Percentiles rank a stretch among this genome's conserved stretches.
phyloP scores from a whole-genome alignment of 2,329 filamentous ascomycete genomes.

The Cryphonectria radicalis region DNA sequence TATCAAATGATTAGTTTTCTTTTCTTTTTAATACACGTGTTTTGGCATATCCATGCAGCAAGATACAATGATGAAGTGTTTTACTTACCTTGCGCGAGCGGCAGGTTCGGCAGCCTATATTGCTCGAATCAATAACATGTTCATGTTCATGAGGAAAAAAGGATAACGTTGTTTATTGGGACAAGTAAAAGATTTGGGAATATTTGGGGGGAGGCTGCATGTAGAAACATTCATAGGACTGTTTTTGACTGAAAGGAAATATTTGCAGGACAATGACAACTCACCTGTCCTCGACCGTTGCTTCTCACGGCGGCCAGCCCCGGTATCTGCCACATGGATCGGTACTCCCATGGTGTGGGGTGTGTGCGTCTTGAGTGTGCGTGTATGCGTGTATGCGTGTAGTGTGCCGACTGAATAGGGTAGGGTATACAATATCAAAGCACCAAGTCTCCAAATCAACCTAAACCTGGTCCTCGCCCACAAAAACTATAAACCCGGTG shows the following conservation, averaged over 20 bases:
- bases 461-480: background rate
- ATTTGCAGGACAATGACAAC: background rate
- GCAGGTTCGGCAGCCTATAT: conserved; percentile 14
- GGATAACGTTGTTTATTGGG: too few species aligned
- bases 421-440: background rate
- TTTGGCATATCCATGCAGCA: background rate
- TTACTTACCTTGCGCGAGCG: conserved; percentile 15
- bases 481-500: background rate
- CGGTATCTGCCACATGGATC: background rate
- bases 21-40: background rate
- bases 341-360: background rate
- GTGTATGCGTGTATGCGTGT: background rate
- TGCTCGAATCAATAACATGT: background rate
- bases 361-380: background rate
- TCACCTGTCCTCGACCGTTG: conserved; percentile 13
- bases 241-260: background rate
- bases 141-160: too few species aligned
- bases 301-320: background rate
- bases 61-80: background rate
- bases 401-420: background rate
- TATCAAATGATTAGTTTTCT: background rate
- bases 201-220: too few species aligned
- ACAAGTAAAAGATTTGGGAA: background rate
- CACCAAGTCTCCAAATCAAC: background rate
- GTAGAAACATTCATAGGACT: too few species aligned